Conservation (phyloP, 2,329 filamentous ascomycete species). For the Aspergillus sp. region DNA sequence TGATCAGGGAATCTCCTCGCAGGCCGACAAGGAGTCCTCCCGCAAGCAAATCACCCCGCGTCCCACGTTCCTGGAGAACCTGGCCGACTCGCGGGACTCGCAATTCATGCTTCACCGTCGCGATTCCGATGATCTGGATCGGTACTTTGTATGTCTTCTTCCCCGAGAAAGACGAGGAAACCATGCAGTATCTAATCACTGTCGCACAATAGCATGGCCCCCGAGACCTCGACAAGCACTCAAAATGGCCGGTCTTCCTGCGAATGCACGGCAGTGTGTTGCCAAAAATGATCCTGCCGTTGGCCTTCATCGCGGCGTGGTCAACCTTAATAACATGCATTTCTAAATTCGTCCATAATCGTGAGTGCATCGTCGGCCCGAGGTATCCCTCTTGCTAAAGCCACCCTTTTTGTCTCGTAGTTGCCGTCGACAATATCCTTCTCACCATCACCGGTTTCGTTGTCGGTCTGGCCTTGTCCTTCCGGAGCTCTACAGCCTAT, state of each 20-base stretch:
- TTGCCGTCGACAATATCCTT: conserved; percentile 65
- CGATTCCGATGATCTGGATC: conserved; percentile 52
- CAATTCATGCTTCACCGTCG: conserved; percentile 30
- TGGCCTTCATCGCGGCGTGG: conserved; percentile 64
- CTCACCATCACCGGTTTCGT: conserved; percentile 80
- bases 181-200: neutral
- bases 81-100: conserved; percentile 30
- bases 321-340: conserved; percentile 64
- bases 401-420: conserved; percentile 18
- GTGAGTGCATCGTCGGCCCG: conserved; percentile 22
- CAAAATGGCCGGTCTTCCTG: conserved; percentile 73
- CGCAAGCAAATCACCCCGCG: conserved; percentile 27
- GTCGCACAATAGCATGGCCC: conserved; percentile 44
- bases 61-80: conserved; percentile 33
- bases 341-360: conserved; percentile 44
- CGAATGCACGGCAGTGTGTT: conserved; percentile 73
- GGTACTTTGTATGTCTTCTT: conserved; percentile 55
- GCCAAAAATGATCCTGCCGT: conserved; percentile 70
- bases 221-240: conserved; percentile 69
- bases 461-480: conserved; percentile 74
- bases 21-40: conserved; percentile 23
- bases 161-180: neutral
- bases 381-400: neutral
- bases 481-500: conserved; percentile 74
- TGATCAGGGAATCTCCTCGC: conserved; percentile 2